Percentiles rank a stretch among this genome's conserved stretches.
phyloP scores from a whole-genome alignment of 768 basidiomycete species.

The Pleurotus giganteus region DNA sequence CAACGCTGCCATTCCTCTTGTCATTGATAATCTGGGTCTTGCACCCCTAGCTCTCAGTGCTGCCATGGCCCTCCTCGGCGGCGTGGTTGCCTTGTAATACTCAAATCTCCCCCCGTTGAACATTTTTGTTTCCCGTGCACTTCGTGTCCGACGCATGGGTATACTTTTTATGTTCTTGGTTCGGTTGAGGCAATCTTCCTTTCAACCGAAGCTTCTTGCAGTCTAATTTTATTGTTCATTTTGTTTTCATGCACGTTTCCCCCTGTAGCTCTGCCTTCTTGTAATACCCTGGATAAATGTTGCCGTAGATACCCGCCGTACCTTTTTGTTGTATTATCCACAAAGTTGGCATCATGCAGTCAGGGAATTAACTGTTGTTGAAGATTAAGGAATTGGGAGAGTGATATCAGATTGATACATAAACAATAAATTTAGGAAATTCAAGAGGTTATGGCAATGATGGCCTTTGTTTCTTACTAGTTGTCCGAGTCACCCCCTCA shows the following conservation, averaged over 20 bases:
- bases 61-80: conserved; percentile 6
- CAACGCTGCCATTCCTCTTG: not conserved
- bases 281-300: not conserved
- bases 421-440: not conserved
- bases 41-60: not conserved
- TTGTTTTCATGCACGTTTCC: not conserved
- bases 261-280: not conserved
- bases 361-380: not conserved
- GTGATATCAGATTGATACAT: not conserved
- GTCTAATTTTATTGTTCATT: not conserved
- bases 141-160: not conserved
- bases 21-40: not conserved
- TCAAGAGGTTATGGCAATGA: not conserved
- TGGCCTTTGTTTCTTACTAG: not conserved
- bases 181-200: not conserved
- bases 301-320: not conserved
- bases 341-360: not conserved
- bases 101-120: not conserved
- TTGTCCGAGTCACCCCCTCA: not conserved
- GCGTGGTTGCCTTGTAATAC: conserved; percentile 1
- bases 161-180: not conserved
- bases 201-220: not conserved
- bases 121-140: too few relatives aligned
- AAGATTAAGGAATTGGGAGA: not conserved
- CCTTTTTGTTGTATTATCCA: conserved; percentile 3